Evolutionary conservation across 1,284 basidiomycete species (phyloP).

Genomic region (Albatrellus sp.): DNA sequence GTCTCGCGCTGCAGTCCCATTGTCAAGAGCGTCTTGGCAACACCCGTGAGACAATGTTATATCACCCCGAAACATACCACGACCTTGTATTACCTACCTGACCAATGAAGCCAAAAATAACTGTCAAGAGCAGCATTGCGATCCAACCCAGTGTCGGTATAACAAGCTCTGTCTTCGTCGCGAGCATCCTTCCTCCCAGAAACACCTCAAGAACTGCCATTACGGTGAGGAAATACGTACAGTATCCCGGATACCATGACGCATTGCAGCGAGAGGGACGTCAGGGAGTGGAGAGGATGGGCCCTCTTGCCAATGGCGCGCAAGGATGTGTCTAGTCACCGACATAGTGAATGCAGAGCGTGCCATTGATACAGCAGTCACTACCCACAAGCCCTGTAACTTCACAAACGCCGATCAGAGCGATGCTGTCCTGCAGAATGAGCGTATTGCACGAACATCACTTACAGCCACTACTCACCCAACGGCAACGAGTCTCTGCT

Average conservation of each 20-base stretch:
- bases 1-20: conserved; percentile 58
- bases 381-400: conserved; percentile 48
- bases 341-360: background rate
- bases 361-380: background rate
- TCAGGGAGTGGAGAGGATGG: conserved; percentile 62
- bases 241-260: conserved; percentile 39
- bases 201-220: background rate
- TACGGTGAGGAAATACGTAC: conserved; percentile 18
- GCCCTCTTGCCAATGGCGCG: conserved; percentile 64
- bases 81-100: conserved; percentile 25
- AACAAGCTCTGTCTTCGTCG: conserved; percentile 27
- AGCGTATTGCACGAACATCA: background rate
- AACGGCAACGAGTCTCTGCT: conserved; percentile 25
- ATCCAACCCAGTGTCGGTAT: conserved; percentile 38
- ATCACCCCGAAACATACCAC: too few species aligned
- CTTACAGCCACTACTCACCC: conserved; percentile 16
- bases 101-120: conserved; percentile 46
- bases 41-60: background rate
- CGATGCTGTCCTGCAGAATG: conserved; percentile 24
- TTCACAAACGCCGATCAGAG: conserved; percentile 48
- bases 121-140: conserved; percentile 30
- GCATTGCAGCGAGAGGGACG: conserved; percentile 54
- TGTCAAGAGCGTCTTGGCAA: conserved; percentile 36
- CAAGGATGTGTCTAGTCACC: conserved; percentile 46
- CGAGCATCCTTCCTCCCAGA: conserved; percentile 26